Evolutionary conservation across 176 grass and related monocot genomes (phyloP), one percentile per base, ranked within the genome.

Genomic region (Aegilops longissima): DNA sequence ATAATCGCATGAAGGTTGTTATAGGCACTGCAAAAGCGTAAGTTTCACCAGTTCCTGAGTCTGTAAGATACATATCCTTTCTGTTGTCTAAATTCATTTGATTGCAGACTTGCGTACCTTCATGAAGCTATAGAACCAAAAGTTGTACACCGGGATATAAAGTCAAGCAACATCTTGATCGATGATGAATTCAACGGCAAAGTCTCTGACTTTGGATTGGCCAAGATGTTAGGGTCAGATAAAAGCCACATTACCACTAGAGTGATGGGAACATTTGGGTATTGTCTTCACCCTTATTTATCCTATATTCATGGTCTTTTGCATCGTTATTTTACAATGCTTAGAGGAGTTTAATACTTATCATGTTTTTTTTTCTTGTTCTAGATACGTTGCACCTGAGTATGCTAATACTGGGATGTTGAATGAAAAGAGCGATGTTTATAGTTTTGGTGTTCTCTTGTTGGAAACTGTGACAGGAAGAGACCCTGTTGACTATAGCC

Each of bases 211-310:
- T 94, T 99, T 8, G 97, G 97, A 83, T 92, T 97, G 89, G 94
- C 94, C 45, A 99, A 99, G 83, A 86, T 99, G 76, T 93, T 99
- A 85, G 97, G 92, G 5, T 96, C 97, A 23, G 97, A 92, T 81
- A 94, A 99, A 89, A 99, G 97, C 83, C 89, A 99, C 59, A 88
- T 99, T 77, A 93, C 94, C 16, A 99, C 97, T 87, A 90, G 97
- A 91, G 97, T 99, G 49, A 99, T 99, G 97, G 97, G 97, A 67
- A 99, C 97, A 80, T 99, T 99, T 85, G 97, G 97, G 97, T 93
- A 86, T 75, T 65, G 38, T 38, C 24, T 45, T 74, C 21, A 67
- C 45, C 29, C 12, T 8, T 49, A 10, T 12, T 36, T 70, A 58
- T 36, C 11, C 47, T 78, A 62, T 35, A 56, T 78, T 30, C 16